Conservation (phyloP, 2,329 filamentous ascomycete genomes). For the Trichoderma lentiforme region DNA sequence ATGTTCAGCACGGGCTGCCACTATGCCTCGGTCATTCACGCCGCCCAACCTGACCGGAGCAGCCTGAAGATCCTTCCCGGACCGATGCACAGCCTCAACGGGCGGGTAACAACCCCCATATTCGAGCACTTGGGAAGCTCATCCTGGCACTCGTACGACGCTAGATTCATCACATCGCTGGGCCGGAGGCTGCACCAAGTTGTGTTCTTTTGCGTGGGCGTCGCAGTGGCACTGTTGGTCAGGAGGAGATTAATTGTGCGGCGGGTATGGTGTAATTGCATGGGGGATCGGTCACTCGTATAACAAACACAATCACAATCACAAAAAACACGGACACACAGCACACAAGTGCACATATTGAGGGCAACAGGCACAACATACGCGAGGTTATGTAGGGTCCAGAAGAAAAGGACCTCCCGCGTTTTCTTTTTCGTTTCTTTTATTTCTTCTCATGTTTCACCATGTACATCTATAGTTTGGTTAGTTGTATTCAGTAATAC, state of each 20-base stretch:
- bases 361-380: not conserved
- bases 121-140: slow-evolving; percentile 42
- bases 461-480: not conserved
- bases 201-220: slow-evolving; percentile 23
- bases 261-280: slow-evolving; percentile 19
- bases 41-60: slow-evolving; percentile 32
- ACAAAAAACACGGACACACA: not conserved
- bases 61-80: slow-evolving; percentile 37
- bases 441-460: not conserved
- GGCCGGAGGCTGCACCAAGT: slow-evolving; percentile 20
- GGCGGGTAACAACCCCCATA: slow-evolving; percentile 37
- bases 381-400: not conserved
- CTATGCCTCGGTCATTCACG: slow-evolving; percentile 41
- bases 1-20: slow-evolving; percentile 45
- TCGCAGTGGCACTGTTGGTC: slow-evolving; percentile 22
- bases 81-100: slow-evolving; percentile 38
- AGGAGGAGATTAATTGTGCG: slow-evolving; percentile 22
- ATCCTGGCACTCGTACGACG: slow-evolving; percentile 42
- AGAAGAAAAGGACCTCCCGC: not conserved
- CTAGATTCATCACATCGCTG: slow-evolving; percentile 22
- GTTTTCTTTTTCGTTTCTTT: not conserved
- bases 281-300: slow-evolving; percentile 5
- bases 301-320: not conserved
- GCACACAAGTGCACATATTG: not conserved
- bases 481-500: not conserved